These are phyloP conservation scores for Geosmithia morbida DNA, from an alignment of 2,329 filamentous ascomycete species.

Conservation along the genomic window DNA sequence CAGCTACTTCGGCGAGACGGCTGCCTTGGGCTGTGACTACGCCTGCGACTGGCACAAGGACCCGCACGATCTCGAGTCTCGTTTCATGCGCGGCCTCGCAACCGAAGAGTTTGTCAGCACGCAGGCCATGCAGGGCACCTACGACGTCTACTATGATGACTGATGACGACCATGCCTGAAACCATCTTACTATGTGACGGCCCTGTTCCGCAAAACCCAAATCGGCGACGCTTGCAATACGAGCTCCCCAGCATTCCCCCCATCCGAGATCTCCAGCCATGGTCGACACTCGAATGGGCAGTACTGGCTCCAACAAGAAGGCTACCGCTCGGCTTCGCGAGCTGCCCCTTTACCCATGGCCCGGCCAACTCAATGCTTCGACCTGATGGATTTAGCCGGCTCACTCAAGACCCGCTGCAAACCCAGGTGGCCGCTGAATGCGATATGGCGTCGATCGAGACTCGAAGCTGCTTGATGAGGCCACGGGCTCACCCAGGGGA, in stretches of 20 bases:
- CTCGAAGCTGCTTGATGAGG: background rate
- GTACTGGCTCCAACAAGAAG: background rate
- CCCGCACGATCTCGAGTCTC: conserved; percentile 35
- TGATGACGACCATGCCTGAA: conserved; percentile 2
- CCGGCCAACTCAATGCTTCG: too few relatives aligned
- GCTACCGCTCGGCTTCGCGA: background rate
- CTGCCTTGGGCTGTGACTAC: conserved; percentile 47
- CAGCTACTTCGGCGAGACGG: conserved; percentile 52
- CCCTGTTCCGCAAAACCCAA: background rate
- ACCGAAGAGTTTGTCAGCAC: conserved; percentile 51
- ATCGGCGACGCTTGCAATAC: background rate
- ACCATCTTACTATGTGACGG: background rate
- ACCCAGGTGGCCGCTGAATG: background rate
- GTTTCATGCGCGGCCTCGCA: conserved; percentile 40
- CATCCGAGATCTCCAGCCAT: too few relatives aligned
- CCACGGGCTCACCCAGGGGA: background rate
- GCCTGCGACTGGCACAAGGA: conserved; percentile 74
- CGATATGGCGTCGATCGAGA: background rate
- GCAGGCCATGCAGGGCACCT: conserved; percentile 43
- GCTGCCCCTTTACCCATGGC: too few relatives aligned
- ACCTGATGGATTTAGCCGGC: too few relatives aligned
- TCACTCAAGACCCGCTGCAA: background rate
- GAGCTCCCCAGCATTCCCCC: background rate
- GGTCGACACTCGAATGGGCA: too few relatives aligned
- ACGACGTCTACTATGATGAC: conserved; percentile 39